Base-by-base conservation (phyloP, 352 stramenopile genomes). In the Lagenidium sp. region DNA sequence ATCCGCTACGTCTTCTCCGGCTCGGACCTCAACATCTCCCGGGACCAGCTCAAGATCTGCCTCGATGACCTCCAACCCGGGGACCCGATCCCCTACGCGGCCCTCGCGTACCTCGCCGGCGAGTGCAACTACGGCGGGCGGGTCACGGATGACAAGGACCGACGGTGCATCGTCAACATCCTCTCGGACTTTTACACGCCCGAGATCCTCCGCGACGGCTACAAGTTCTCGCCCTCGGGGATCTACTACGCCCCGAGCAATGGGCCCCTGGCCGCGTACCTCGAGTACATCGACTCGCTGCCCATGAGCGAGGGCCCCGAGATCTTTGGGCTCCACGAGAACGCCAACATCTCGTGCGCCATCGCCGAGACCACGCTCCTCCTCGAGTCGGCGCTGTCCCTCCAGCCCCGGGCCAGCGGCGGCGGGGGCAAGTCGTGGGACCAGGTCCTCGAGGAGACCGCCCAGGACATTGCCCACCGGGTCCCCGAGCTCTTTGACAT, bases 101-200 rank as follows among this genome's bases (percentile, higher is more conserved):
- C 90, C 4, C 67, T 98, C 4, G 70, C 81, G 10, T 98, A 97
- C 47, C 65, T 94, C 6, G 84, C 91, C 0, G 90, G 91, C 19
- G 87, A 98, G 37, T 97, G 92, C 62, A 97, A 98, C 69, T 98
- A 97, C 54, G 93, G 92, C 31, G 92, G 92, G 1, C 73, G 92
- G 22, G 92, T 98, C 5, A 98, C 93, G 4, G 92, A 97, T 53
- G 90, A 96, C 57, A 96, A 96, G 43, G 93, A 98, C 55, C 84
- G 90, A 1, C 61, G 84, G 7, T 90, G 78, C 30, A 83, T 93
- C 22, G 68, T 89, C 38, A 92, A 83, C 39, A 85, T 91, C 36
- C 53, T 93, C 26, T 88, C 78, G 22, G 74, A 91, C 41, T 92
- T 94, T 41, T 95, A 90, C 54, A 67, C 72, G 6, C 71, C 72